Evolutionary conservation across 1,139 yeast species (phyloP).

Genomic region (Pneumocystis wakefieldiae): DNA sequence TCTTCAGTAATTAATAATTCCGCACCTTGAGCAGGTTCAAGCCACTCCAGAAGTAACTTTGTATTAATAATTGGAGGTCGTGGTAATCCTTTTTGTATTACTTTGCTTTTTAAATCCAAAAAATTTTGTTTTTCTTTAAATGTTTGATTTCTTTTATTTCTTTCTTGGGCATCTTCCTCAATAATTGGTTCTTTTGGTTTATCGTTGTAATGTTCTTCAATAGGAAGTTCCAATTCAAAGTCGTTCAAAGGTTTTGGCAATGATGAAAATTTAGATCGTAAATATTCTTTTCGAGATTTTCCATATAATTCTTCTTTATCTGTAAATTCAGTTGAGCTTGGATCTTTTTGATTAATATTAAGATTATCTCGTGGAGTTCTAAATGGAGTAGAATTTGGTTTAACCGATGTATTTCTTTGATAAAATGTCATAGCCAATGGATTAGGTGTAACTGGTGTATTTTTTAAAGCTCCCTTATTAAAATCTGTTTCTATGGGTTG

Average conservation of each 20-base stretch:
- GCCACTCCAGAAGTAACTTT: slow-evolving; percentile 24
- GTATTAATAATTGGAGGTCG: slow-evolving; percentile 30
- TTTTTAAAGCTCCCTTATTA: slow-evolving; percentile 12
- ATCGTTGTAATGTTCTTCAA: slow-evolving; percentile 19
- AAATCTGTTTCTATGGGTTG: background rate
- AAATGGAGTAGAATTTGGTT: background rate
- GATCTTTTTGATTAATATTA: slow-evolving; percentile 2
- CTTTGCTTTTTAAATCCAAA: slow-evolving; percentile 28
- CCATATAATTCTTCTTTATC: background rate
- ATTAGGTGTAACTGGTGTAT: slow-evolving; percentile 17
- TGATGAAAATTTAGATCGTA: slow-evolving; percentile 25
- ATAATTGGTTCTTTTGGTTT: slow-evolving; percentile 10
- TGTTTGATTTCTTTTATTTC: slow-evolving; percentile 19
- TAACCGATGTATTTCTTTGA: slow-evolving; percentile 1
- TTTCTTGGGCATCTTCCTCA: slow-evolving; percentile 28
- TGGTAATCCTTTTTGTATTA: slow-evolving; percentile 35
- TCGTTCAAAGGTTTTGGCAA: slow-evolving; percentile 47
- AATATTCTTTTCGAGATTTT: slow-evolving; percentile 2
- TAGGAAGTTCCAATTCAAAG: slow-evolving; percentile 36
- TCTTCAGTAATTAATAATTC: slow-evolving; percentile 10
- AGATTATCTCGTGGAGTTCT: slow-evolving; percentile 12
- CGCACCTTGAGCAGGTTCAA: slow-evolving; percentile 22
- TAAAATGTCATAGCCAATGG: slow-evolving; percentile 13
- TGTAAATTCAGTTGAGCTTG: background rate
- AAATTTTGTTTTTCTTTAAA: slow-evolving; percentile 22